Evolutionary conservation across 2,329 filamentous ascomycete species (phyloP).

Genomic region (Ascosphaera pollenicola): DNA sequence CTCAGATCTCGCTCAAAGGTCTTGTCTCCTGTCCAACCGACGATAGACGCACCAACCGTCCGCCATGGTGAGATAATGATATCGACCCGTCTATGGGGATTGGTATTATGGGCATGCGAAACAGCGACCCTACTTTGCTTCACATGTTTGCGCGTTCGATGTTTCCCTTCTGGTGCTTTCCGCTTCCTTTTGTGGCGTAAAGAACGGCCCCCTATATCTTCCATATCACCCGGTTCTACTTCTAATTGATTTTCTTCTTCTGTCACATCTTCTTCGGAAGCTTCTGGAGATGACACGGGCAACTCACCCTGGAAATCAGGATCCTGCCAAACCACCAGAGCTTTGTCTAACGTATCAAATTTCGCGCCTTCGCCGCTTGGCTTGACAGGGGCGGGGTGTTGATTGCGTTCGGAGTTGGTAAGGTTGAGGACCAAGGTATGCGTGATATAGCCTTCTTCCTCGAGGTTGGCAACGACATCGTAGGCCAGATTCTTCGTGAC

Average conservation of each 20-base stretch:
- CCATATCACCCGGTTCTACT: neutral
- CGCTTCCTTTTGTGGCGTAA: neutral
- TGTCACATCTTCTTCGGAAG: neutral
- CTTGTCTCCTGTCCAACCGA: slow-evolving; percentile 74
- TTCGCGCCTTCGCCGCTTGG: slow-evolving; percentile 25
- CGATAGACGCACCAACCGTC: slow-evolving; percentile 66
- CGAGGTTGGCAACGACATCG: slow-evolving; percentile 48
- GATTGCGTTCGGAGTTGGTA: slow-evolving; percentile 49
- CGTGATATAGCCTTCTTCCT: slow-evolving; percentile 49
- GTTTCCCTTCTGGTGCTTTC: neutral
- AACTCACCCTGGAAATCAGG: slow-evolving; percentile 21
- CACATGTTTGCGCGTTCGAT: neutral
- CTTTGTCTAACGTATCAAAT: slow-evolving; percentile 82
- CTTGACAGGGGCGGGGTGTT: slow-evolving; percentile 37
- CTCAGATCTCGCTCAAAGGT: slow-evolving; percentile 79
- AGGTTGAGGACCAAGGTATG: slow-evolving; percentile 55
- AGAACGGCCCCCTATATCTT: neutral
- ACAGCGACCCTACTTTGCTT: neutral
- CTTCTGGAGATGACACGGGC: neutral
- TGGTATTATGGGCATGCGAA: slow-evolving; percentile 31
- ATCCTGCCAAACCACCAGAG: slow-evolving; percentile 78
- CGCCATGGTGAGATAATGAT: slow-evolving; percentile 82
- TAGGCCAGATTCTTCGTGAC: slow-evolving; percentile 49
- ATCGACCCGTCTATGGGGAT: slow-evolving; percentile 66
- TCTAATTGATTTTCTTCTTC: neutral